Percentiles rank a stretch among this genome's conserved stretches.
These are phyloP conservation scores for Cladosporium sp. DNA, from an alignment of 2,329 filamentous ascomycete genomes.

Conservation along the genomic window DNA sequence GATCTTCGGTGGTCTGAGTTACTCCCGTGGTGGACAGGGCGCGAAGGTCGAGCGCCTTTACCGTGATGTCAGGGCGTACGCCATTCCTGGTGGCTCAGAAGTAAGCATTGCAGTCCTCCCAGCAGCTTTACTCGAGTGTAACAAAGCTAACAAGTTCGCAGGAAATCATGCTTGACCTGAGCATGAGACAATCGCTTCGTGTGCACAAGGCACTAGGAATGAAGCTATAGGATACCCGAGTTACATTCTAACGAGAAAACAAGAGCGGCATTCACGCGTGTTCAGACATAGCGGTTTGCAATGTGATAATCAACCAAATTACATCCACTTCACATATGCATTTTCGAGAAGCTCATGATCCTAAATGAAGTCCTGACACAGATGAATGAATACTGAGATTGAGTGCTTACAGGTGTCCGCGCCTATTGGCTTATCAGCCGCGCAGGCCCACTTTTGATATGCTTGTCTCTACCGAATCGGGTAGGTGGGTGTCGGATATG, in stretches of 20 bases:
- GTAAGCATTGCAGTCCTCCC: conserved; percentile 96
- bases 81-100: conserved; percentile 88
- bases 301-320: background rate
- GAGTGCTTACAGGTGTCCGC: background rate
- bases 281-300: background rate
- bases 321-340: background rate
- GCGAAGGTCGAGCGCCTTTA: conserved; percentile 94
- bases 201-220: conserved; percentile 91
- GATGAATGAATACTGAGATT: background rate
- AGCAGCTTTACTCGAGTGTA: conserved; percentile 59
- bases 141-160: background rate
- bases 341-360: background rate
- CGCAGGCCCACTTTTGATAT: background rate
- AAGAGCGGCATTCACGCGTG: background rate
- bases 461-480: background rate
- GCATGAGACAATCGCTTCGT: conserved; percentile 84
- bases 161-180: conserved; percentile 98
- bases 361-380: background rate
- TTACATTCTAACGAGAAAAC: background rate
- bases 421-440: background rate
- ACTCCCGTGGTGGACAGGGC: conserved; percentile 90
- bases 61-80: conserved; percentile 92
- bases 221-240: conserved; percentile 70
- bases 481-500: conserved; percentile 1
- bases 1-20: conserved; percentile 94